Base-by-base conservation (phyloP, 306 rosid genomes). In the Cucurbita maxima region DNA sequence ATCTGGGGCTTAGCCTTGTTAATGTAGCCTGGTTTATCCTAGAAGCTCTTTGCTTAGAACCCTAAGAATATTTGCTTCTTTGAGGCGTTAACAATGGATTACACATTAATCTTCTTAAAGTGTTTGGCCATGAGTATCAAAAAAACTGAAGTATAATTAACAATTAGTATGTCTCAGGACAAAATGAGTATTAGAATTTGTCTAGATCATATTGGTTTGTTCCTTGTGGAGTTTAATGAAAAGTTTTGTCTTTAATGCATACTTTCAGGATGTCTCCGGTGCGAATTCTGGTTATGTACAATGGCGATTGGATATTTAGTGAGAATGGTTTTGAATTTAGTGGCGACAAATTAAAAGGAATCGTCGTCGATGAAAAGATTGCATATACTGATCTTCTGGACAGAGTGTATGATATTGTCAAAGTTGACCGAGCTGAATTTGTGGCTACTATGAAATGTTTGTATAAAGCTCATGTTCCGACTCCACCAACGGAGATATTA, bases 401-500 rank as follows among this genome's bases (percentile, higher is more conserved):
- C 34, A 70, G 41, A 70, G 25, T 70, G 16, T 70, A 50, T 70
- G 55, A 70, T 34, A 70, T 70, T 48, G 59, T 70, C 30, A 70
- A 70, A 70, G 74, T 70, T 70, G 74, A 70, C 58, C 74, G 59
- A 25, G 40, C 59, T 50, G 74, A 70, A 50, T 70, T 30, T 70
- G 59, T 70, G 58, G 74, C 40, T 30, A 70, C 74, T 8, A 50
- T 70, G 74, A 70, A 70, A 50, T 70, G 74, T 50, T 15, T 70
- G 38, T 70, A 70, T 9, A 70, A 70, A 70, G 74, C 74, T 30
- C 74, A 70, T 14, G 58, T 70, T 3, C 59, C 74, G 15, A 70
- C 74, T 15, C 74, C 74, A 70, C 74, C 59, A 48, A 70, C 74
- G 8, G 74, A 70, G 44, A 70, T 70, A 25, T 47, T 70, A 70